Evolutionary conservation across 1,139 yeast genomes (phyloP).

Genomic region (Suhomyces kunorum): DNA sequence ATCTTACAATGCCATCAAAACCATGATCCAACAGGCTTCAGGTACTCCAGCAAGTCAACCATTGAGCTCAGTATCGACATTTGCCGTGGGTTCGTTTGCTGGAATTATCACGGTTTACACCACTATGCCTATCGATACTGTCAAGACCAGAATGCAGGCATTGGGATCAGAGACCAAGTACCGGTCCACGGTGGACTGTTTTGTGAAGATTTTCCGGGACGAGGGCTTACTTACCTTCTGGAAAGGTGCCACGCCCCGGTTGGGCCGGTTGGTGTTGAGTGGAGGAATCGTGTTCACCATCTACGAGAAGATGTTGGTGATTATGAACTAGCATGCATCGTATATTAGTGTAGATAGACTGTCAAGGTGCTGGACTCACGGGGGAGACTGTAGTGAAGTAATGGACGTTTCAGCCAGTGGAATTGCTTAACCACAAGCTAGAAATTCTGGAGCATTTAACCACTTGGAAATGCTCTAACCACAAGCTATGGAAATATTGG

Average conservation of each 20-base stretch:
- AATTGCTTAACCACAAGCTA: no score
- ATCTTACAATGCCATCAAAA: slow-evolving; percentile 85
- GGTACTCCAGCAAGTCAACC: slow-evolving; percentile 70
- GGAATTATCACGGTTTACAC: slow-evolving; percentile 92
- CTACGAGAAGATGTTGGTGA: slow-evolving; percentile 79
- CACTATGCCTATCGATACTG: slow-evolving; percentile 98
- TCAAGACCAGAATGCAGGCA: slow-evolving; percentile 97
- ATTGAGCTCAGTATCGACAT: slow-evolving; percentile 75
- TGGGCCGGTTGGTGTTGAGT: slow-evolving; percentile 86
- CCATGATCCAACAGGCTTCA: slow-evolving; percentile 72
- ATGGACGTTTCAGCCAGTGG: no score
- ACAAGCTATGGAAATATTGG: no score
- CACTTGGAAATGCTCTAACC: no score
- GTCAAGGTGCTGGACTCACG: background rate
- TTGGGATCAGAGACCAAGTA: slow-evolving; percentile 75
- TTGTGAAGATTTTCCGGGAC: slow-evolving; percentile 71
- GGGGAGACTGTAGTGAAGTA: no score
- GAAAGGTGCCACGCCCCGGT: slow-evolving; percentile 97
- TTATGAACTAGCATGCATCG: slow-evolving; percentile 35
- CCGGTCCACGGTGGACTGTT: slow-evolving; percentile 77
- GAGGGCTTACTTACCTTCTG: slow-evolving; percentile 94
- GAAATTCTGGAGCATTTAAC: no score
- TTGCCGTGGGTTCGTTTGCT: slow-evolving; percentile 88
- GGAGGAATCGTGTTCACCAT: slow-evolving; percentile 97
- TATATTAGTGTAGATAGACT: slow-evolving; percentile 1